phyloP scores from a whole-genome alignment of 1,284 basidiomycete species.

The Fomitiporia mediterranea region DNA sequence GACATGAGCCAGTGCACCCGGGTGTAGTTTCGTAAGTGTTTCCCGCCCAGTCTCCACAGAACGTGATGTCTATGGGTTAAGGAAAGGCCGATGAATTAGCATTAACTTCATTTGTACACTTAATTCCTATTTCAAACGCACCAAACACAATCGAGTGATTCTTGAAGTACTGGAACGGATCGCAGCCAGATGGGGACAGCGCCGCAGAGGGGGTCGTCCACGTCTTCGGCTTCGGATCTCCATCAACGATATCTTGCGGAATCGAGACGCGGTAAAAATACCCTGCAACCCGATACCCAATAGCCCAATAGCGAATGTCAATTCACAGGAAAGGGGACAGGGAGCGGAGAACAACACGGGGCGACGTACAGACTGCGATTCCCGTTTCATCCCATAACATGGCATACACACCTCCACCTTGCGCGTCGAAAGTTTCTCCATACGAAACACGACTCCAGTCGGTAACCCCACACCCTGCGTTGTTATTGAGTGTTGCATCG shows the following conservation, averaged over 20 bases:
- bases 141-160: slow-evolving; percentile 64
- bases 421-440: slow-evolving; percentile 63
- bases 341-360: neutral
- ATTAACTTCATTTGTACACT: no score
- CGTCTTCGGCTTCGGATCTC: slow-evolving; percentile 47
- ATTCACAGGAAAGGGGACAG: no score
- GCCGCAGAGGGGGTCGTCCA: slow-evolving; percentile 67
- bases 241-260: slow-evolving; percentile 56
- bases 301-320: slow-evolving; percentile 1
- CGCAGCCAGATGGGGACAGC: slow-evolving; percentile 50
- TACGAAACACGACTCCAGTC: slow-evolving; percentile 71
- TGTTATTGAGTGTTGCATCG: slow-evolving; percentile 46
- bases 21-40: slow-evolving; percentile 63
- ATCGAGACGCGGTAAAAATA: slow-evolving; percentile 70
- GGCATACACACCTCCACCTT: slow-evolving; percentile 72
- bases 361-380: slow-evolving; percentile 61
- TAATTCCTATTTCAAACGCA: no score
- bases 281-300: slow-evolving; percentile 38
- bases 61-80: slow-evolving; percentile 61
- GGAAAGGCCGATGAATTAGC: neutral
- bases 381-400: slow-evolving; percentile 76
- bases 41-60: slow-evolving; percentile 82
- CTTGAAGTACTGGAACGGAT: slow-evolving; percentile 53
- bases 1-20: slow-evolving; percentile 70
- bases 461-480: slow-evolving; percentile 65